Percentiles rank a stretch among this genome's conserved stretches.
Conservation (phyloP, 2,329 filamentous ascomycete genomes). For the Sporothrix pseudoabietina region DNA sequence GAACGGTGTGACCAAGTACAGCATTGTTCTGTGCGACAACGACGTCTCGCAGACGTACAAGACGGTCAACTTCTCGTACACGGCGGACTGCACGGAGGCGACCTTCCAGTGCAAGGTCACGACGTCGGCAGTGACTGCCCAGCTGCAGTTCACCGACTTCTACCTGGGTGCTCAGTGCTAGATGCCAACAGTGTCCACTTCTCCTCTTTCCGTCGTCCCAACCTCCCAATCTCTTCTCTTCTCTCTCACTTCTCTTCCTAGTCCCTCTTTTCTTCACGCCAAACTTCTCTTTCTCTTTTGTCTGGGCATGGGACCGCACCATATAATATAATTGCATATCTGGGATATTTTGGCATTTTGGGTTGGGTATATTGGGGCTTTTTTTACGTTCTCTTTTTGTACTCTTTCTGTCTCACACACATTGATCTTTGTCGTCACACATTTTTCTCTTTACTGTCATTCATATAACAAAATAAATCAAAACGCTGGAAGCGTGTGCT, state of each 20-base stretch:
- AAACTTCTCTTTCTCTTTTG: neutral
- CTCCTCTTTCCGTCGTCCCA: neutral
- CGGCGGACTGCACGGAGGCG: constrained; percentile 20
- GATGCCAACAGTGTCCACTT: neutral
- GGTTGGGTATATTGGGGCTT: neutral
- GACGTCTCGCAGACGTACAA: constrained; percentile 1
- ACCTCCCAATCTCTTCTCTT: neutral
- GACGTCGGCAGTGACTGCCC: constrained; percentile 16
- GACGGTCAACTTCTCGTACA: constrained; percentile 2
- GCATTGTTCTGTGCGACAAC: neutral
- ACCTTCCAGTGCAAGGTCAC: constrained; percentile 21
- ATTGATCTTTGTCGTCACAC: neutral
- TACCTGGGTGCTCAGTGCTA: constrained; percentile 20
- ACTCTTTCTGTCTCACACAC: neutral
- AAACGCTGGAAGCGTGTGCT: neutral
- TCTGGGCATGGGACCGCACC: constrained; percentile 6
- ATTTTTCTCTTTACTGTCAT: neutral
- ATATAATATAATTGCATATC: constrained; percentile 18
- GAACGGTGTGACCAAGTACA: constrained; percentile 22
- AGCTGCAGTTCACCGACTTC: constrained; percentile 25
- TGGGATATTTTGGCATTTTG: constrained; percentile 18
- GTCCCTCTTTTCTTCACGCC: neutral
- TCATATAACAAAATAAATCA: constrained; percentile 1
- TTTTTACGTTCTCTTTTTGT: neutral
- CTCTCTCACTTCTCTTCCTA: constrained; percentile 1